Evolutionary conservation across 1,284 basidiomycete genomes (phyloP).

Genomic region (Microbotryum violaceum): DNA sequence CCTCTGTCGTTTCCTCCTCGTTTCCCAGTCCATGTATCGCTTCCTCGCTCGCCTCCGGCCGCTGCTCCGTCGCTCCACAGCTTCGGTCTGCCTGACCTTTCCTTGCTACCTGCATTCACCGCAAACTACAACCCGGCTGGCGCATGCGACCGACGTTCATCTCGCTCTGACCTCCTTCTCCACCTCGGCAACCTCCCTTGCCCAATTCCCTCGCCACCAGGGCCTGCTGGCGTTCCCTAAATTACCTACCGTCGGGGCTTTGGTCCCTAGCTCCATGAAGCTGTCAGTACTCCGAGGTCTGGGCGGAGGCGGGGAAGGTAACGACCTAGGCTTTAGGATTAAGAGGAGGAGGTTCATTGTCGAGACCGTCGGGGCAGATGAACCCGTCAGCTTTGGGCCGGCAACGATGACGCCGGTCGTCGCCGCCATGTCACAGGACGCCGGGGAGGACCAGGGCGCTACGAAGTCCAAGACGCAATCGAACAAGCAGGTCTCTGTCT

Average conservation of each 20-base stretch:
- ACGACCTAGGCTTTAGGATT: constrained; percentile 91
- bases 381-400: constrained; percentile 44
- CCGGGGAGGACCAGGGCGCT: constrained; percentile 18
- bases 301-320: constrained; percentile 53
- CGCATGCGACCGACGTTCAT: constrained; percentile 67
- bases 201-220: constrained; percentile 70
- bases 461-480: constrained; percentile 11
- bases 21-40: constrained; percentile 46
- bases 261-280: constrained; percentile 64
- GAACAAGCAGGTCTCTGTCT: constrained; percentile 10
- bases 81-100: constrained; percentile 61
- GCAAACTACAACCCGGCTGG: constrained; percentile 53
- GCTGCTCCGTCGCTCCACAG: constrained; percentile 51
- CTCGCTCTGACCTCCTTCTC: constrained; percentile 71
- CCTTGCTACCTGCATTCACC: constrained; percentile 43
- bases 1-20: background rate
- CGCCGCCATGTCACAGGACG: constrained; percentile 23
- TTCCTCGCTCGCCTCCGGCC: constrained; percentile 61
- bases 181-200: constrained; percentile 57
- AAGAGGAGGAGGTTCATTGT: constrained; percentile 78
- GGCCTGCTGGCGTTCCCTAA: constrained; percentile 68
- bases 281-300: constrained; percentile 54
- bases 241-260: constrained; percentile 60
- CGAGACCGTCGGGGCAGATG: constrained; percentile 86
- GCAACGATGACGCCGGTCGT: constrained; percentile 8